Conservation (phyloP, 768 basidiomycete genomes). For the Panellus pusillus region DNA sequence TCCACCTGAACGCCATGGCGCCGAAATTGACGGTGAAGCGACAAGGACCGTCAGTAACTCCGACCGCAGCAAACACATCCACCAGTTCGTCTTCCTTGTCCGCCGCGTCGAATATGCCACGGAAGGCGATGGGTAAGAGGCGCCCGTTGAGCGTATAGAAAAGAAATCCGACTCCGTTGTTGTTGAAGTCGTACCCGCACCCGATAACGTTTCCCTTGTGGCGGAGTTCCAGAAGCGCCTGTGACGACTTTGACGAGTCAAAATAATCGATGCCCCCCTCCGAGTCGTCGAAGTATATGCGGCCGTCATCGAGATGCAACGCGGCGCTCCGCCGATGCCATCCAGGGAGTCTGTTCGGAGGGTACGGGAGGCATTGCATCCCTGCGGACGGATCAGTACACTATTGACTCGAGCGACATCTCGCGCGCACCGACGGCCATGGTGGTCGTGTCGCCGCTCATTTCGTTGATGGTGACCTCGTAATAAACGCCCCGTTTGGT, state of each 20-base stretch:
- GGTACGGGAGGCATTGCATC: constrained; percentile 21
- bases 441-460: not conserved
- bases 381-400: not conserved
- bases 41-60: constrained; percentile 10
- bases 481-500: constrained; percentile 11
- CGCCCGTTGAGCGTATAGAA: constrained; percentile 19
- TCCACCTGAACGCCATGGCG: constrained; percentile 4
- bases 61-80: constrained; percentile 17
- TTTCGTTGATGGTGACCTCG: constrained; percentile 8
- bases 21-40: constrained; percentile 15
- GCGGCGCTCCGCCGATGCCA: constrained; percentile 17
- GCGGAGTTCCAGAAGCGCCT: not conserved
- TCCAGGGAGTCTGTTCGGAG: constrained; percentile 14
- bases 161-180: constrained; percentile 1
- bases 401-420: not conserved
- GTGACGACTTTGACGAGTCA: not conserved
- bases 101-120: constrained; percentile 5
- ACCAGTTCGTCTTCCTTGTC: not conserved
- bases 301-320: constrained; percentile 16
- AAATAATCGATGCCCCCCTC: constrained; percentile 14
- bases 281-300: constrained; percentile 15
- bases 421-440: constrained; percentile 1
- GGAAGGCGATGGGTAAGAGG: constrained; percentile 9
- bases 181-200: constrained; percentile 13
- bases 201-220: constrained; percentile 7